phyloP scores from a whole-genome alignment of 169 alveolate species.

The Cryptosporidium canis region DNA sequence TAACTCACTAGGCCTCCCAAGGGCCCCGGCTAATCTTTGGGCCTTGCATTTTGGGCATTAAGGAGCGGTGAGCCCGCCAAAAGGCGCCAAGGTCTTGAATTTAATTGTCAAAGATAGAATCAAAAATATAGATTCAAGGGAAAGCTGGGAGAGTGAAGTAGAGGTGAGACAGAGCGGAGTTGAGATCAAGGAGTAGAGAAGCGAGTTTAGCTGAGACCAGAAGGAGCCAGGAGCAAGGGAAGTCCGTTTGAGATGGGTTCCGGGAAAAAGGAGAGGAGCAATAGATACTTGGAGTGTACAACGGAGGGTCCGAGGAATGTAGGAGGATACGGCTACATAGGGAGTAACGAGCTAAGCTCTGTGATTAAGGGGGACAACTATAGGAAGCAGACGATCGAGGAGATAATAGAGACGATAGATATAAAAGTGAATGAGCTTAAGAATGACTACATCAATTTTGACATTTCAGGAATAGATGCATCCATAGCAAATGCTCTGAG shows the following conservation, averaged over 20 bases:
- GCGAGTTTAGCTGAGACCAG: background rate
- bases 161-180: background rate
- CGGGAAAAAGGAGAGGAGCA: background rate
- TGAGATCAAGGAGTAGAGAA: background rate
- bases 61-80: background rate
- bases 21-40: background rate
- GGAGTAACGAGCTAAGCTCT: constrained; percentile 26
- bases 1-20: background rate
- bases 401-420: constrained; percentile 59
- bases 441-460: constrained; percentile 73
- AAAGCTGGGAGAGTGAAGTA: background rate
- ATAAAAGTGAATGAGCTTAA: constrained; percentile 59
- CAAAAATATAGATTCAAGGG: background rate
- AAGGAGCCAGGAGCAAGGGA: background rate
- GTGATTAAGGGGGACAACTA: background rate
- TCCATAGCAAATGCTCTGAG: constrained; percentile 95
- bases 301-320: constrained; percentile 61
- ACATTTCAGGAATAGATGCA: constrained; percentile 89
- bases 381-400: constrained; percentile 33
- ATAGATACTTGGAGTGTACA: constrained; percentile 51
- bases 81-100: background rate
- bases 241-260: background rate
- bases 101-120: background rate
- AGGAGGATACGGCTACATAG: constrained; percentile 69
- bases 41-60: background rate